These are phyloP conservation scores for barley (Hordeum vulgare) DNA, from an alignment of 176 grass and related monocot genomes.

Conservation along the genomic window MorexV3_pseudomolecules_assembly NC_058520.1:541215262-541215761, in stretches of 20 bases:
- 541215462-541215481: not conserved
- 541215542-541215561: too few species aligned
- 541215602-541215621: not conserved
- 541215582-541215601: too few species aligned
- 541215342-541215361: too few species aligned
- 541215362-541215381: too few species aligned
- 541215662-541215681: not conserved
- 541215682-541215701: slow-evolving; percentile 5
- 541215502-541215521: too few species aligned
- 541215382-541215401: too few species aligned
- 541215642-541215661: not conserved
- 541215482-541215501: not conserved
- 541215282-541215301: too few species aligned
- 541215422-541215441: not conserved
- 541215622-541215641: not conserved
- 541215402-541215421: not conserved
- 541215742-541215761: slow-evolving; percentile 2
- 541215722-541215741: not conserved
- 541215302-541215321: too few species aligned
- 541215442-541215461: not conserved
- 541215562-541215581: too few species aligned
- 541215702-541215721: slow-evolving; percentile 4
- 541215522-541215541: too few species aligned
- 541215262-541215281: too few species aligned
- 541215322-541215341: too few species aligned